A percentile compares a stretch with the other conserved stretches of the same genome.
Conservation (phyloP, 805 yeast species). For the Saccharomycodes ludwigii region DNA sequence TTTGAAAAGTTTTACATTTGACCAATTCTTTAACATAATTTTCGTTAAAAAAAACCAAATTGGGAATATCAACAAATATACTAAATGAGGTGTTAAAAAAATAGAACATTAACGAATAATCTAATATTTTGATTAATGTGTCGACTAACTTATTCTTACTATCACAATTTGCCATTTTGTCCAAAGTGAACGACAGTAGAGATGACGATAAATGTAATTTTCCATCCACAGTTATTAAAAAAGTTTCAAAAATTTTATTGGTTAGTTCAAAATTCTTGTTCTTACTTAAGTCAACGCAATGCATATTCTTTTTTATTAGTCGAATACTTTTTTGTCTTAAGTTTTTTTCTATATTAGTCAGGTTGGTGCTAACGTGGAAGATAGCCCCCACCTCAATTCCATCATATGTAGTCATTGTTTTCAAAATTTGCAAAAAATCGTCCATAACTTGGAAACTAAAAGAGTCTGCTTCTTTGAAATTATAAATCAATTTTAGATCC, state of each 20-base stretch:
- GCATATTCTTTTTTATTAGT: constrained; percentile 16
- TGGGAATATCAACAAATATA: constrained; percentile 23
- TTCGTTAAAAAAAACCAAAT: constrained; percentile 17
- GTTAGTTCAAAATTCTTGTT: constrained; percentile 22
- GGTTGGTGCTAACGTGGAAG: constrained; percentile 21
- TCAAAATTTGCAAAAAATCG: constrained; percentile 17
- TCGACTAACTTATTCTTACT: constrained; percentile 21
- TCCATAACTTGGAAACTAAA: constrained; percentile 17
- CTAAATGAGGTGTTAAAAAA: constrained; percentile 24
- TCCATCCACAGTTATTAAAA: constrained; percentile 23
- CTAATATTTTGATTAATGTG: constrained; percentile 20
- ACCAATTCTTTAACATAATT: constrained; percentile 15
- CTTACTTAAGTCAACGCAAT: constrained; percentile 20
- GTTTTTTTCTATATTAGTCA: constrained; percentile 23
- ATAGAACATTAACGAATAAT: constrained; percentile 23
- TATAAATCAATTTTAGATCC: constrained; percentile 18
- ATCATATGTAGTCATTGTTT: constrained; percentile 16
- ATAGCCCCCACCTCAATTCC: constrained; percentile 18
- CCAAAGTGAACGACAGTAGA: constrained; percentile 19
- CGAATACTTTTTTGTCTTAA: constrained; percentile 21
- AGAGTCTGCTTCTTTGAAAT: constrained; percentile 24
- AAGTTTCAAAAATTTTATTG: constrained; percentile 22
- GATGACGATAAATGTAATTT: constrained; percentile 20
- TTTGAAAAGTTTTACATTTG: constrained; percentile 24
- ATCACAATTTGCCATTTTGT: constrained; percentile 18